A percentile compares a stretch with the other conserved stretches of the same genome.
These are phyloP conservation scores for Phytopythium cucurbitacearum DNA, from an alignment of 352 stramenopile species.

Conservation along the genomic window DNA sequence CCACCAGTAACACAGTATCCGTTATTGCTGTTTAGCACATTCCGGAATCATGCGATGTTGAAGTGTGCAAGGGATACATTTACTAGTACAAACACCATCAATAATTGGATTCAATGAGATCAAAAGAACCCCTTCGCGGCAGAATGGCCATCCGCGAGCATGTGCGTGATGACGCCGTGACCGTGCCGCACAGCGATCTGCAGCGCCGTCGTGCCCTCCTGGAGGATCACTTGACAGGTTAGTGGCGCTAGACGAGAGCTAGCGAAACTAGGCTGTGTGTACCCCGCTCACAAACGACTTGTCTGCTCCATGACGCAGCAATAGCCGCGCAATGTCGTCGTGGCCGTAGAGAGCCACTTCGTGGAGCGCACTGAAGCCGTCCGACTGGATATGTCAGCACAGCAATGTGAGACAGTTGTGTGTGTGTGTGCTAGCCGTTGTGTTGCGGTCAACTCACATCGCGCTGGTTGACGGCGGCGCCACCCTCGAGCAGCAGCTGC, in stretches of 20 bases:
- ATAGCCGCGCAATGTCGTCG: constrained; percentile 53
- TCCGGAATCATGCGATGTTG: not conserved
- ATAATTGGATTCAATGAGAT: not conserved
- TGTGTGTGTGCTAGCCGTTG: not conserved
- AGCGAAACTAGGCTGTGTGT: not conserved
- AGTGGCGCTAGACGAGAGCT: not conserved
- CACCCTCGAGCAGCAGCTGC: constrained; percentile 42
- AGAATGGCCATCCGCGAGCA: constrained; percentile 55
- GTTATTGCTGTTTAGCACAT: no score
- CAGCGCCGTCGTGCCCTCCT: constrained; percentile 67
- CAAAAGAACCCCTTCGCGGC: constrained; percentile 59
- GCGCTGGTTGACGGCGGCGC: constrained; percentile 55
- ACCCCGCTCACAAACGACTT: constrained; percentile 57
- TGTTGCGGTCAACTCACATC: constrained; percentile 24
- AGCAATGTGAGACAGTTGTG: not conserved
- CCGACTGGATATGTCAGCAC: constrained; percentile 23
- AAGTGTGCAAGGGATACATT: not conserved
- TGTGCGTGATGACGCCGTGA: constrained; percentile 50
- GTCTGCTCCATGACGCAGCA: constrained; percentile 47
- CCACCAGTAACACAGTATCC: no score
- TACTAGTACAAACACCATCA: no score
- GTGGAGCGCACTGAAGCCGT: constrained; percentile 66
- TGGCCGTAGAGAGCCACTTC: constrained; percentile 60
- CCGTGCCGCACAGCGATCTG: constrained; percentile 64
- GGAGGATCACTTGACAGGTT: not conserved